Evolutionary conservation across 768 basidiomycete species (phyloP), one percentile per base, ranked within the genome.

Genomic region (Obba rivulosa): DNA sequence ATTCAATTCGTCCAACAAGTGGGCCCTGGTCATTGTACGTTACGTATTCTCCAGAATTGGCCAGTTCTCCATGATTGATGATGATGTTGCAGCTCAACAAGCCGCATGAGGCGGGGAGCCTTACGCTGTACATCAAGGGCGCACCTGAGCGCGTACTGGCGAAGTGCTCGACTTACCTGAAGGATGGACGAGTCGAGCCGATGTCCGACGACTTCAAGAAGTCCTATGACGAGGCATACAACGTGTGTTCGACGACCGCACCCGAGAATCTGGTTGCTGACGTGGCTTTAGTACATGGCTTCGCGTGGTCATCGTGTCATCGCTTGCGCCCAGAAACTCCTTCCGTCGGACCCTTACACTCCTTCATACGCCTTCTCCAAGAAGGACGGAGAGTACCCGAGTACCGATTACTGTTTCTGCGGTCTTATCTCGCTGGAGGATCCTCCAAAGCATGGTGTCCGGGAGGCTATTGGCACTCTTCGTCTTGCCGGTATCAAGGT

Each of bases 261-360:
- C 13, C 28, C 28, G 28, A 13, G n/a, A n/a, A n/a, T n/a, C n/a
- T 23, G 38, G 41, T 23, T 49, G 36, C 31, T 36, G 2, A 34
- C 11, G 4, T 41, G 4, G 40, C 48, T 37, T 34, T 52, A 84
- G 81, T 85, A 85, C 62, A 85, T 85, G 83, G 82, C 83, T 0
- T 83, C 82, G n/a, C 72, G 83, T 51, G 83, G 83, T 16, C 83
- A 85, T 59, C 79, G 83, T 36, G 83, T 83, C 39, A 85, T 85
- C 48, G 83, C 80, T n/a, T 83, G 81, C 57, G 83, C 83, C 2
- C 82, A 83, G 55, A 60, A 63, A 16, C 73, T 82, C 16, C 76
- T 84, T 41, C 69, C 76, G 2, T 70, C 67, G 34, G 69, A 74
- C 21, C 49, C 68, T 53, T 84, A 78, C 57, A 71, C 76, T 3